A percentile compares a stretch with the other conserved stretches of the same genome.
Evolutionary conservation across 768 basidiomycete species (phyloP).

Genomic region (Boletus rubroflammeus): DNA sequence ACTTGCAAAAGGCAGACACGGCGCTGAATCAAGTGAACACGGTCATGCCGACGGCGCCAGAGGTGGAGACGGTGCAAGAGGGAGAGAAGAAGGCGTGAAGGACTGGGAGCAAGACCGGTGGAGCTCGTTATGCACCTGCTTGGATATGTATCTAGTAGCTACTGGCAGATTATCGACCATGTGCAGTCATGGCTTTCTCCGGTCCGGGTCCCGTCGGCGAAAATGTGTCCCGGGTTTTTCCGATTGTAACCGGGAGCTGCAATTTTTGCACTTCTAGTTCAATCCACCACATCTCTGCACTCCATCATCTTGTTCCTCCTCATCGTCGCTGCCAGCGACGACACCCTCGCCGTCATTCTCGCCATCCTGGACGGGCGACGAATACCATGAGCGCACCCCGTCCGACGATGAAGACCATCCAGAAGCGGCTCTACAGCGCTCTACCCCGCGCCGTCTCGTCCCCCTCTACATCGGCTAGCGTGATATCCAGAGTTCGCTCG

Average conservation of each 20-base stretch:
- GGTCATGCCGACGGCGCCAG: neutral
- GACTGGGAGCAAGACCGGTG: no score
- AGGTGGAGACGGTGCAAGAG: neutral
- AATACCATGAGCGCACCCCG: conserved; percentile 35
- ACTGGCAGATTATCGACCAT: neutral
- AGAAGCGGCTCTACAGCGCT: conserved; percentile 49
- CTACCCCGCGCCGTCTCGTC: conserved; percentile 34
- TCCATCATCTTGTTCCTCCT: neutral
- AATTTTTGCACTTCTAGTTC: neutral
- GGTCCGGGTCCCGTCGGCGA: neutral
- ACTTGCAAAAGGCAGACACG: conserved; percentile 83
- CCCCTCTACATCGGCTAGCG: conserved; percentile 28
- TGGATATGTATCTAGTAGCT: conserved; percentile 17
- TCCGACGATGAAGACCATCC: conserved; percentile 46
- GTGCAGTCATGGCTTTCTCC: neutral
- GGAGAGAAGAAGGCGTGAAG: neutral
- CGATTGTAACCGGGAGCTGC: neutral
- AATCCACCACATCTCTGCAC: neutral
- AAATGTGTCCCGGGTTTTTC: conserved; percentile 17
- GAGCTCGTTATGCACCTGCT: conserved; percentile 3
- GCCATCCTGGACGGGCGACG: neutral
- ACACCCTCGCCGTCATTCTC: neutral
- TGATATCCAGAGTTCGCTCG: conserved; percentile 41
- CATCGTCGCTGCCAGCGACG: conserved; percentile 15
- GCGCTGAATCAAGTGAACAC: conserved; percentile 65